Conservation (phyloP, 768 basidiomycete species). For the Suillus plorans region DNA sequence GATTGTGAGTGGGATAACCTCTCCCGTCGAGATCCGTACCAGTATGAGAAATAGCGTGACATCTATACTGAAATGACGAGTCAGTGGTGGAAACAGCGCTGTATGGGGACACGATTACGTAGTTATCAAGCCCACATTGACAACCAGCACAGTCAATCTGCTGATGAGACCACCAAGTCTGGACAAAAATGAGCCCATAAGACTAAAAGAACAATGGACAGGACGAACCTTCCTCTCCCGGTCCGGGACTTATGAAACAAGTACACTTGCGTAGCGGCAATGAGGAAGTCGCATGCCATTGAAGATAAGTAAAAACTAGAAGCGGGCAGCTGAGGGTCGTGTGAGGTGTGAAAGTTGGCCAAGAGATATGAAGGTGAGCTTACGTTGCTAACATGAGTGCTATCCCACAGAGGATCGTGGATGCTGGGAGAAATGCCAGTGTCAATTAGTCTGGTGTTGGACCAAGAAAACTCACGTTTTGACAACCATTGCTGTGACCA, state of each 20-base stretch:
- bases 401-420: conserved; percentile 32
- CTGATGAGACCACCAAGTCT: conserved; percentile 34
- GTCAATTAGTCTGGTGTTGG: not conserved
- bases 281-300: conserved; percentile 33
- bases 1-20: not conserved
- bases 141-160: conserved; percentile 31
- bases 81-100: not conserved
- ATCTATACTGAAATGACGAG: conserved; percentile 23
- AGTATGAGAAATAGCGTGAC: conserved; percentile 27
- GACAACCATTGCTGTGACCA: conserved; percentile 30
- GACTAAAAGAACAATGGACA: not conserved
- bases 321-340: conserved; percentile 26
- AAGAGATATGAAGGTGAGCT: conserved; percentile 6
- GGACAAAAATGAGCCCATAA: not conserved
- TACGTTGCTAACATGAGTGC: conserved; percentile 32
- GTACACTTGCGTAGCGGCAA: conserved; percentile 34
- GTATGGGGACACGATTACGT: conserved; percentile 20
- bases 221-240: conserved; percentile 26
- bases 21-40: conserved; percentile 11
- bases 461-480: conserved; percentile 24
- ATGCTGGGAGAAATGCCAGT: conserved; percentile 15
- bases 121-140: conserved; percentile 36
- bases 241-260: conserved; percentile 31
- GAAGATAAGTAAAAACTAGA: conserved; percentile 33
- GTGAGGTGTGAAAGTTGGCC: not conserved